These are phyloP conservation scores for Ophiostoma himal-ulmi DNA, from an alignment of 2,329 filamentous ascomycete species.

Conservation along the genomic window DNA sequence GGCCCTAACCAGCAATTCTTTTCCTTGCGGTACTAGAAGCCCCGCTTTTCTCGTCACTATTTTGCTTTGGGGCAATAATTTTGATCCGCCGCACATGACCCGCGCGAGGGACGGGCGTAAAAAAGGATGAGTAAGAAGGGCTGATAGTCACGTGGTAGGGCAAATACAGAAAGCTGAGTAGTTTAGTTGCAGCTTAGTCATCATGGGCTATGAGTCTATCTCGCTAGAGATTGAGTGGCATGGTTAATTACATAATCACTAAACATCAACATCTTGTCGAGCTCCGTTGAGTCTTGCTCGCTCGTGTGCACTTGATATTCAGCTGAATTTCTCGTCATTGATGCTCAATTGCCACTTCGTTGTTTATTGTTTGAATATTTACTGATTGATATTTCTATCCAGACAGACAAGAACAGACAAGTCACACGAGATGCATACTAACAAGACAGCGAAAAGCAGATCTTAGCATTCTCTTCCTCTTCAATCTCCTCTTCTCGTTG, in stretches of 20 bases:
- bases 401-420: not conserved
- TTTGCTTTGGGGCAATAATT: not conserved
- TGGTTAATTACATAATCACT: not conserved
- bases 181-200: not conserved
- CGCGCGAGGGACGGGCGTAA: not conserved
- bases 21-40: not conserved
- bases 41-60: not conserved
- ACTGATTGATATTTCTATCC: not conserved
- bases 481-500: conserved; percentile 16
- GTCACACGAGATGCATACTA: not conserved
- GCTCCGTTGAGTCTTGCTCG: too few species aligned
- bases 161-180: not conserved
- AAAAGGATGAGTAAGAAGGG: conserved; percentile 10
- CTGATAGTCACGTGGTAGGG: conserved; percentile 22
- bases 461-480: not conserved
- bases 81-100: conserved; percentile 9
- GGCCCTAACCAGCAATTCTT: conserved; percentile 21
- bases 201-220: not conserved
- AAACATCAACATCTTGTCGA: not conserved
- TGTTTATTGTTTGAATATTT: not conserved
- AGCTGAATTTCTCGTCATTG: not conserved
- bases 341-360: not conserved
- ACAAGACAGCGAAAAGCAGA: not conserved
- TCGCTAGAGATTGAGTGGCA: too few species aligned
- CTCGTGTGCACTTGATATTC: too few species aligned